A percentile compares a stretch with the other conserved stretches of the same genome.
These are phyloP conservation scores for Yarrowia divulgata DNA, from an alignment of 805 yeast species.

Conservation along the genomic window DNA sequence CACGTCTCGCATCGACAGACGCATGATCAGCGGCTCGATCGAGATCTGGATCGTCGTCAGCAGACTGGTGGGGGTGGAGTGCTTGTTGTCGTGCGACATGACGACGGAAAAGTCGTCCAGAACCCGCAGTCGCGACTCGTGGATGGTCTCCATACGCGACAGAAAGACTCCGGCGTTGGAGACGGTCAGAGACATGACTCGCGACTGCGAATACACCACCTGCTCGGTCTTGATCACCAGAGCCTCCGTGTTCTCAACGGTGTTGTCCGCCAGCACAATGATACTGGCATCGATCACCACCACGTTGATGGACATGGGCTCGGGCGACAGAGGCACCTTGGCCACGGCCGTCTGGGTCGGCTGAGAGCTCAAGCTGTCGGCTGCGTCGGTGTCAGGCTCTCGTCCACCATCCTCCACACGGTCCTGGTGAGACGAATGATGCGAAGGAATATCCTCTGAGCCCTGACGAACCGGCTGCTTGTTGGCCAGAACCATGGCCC, in stretches of 20 bases:
- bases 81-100: constrained; percentile 72
- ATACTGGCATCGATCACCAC: constrained; percentile 80
- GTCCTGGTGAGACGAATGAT: constrained; percentile 25
- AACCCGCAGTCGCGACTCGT: constrained; percentile 70
- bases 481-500: constrained; percentile 22
- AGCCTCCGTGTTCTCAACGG: constrained; percentile 75
- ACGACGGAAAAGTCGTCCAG: constrained; percentile 89
- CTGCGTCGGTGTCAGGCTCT: not conserved
- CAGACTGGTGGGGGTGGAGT: constrained; percentile 63
- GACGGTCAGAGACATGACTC: constrained; percentile 69
- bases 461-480: not conserved
- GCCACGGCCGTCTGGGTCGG: constrained; percentile 31
- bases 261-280: constrained; percentile 80
- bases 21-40: constrained; percentile 78
- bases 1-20: constrained; percentile 88
- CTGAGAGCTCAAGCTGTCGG: constrained; percentile 12
- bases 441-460: constrained; percentile 13
- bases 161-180: constrained; percentile 87
- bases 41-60: constrained; percentile 72
- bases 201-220: constrained; percentile 70
- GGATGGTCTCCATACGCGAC: constrained; percentile 72
- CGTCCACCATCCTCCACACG: constrained; percentile 8
- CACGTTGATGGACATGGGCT: constrained; percentile 52
- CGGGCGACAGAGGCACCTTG: constrained; percentile 41
- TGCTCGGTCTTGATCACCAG: constrained; percentile 89